Conservation (phyloP, 2,329 filamentous ascomycete genomes). For the Penicillium sp. region DNA sequence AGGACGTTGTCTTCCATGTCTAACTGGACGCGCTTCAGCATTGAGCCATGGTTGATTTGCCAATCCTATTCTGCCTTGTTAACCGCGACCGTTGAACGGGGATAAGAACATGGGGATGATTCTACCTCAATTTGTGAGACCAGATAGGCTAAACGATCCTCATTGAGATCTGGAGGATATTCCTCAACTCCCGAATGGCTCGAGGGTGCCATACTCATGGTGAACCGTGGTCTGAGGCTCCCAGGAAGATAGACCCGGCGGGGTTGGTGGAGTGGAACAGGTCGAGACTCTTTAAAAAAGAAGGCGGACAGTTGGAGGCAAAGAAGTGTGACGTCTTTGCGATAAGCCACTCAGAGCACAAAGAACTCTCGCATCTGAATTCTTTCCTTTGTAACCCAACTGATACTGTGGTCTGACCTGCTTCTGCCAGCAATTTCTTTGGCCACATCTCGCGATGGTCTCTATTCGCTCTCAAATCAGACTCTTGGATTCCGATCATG, state of each 20-base stretch:
- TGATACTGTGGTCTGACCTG: no score
- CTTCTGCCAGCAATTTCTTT: no score
- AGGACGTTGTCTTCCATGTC: constrained; percentile 32
- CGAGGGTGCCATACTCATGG: background rate
- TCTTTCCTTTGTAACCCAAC: no score
- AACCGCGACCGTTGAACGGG: background rate
- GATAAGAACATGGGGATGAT: no score
- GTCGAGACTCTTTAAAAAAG: background rate
- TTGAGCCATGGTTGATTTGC: constrained; percentile 47
- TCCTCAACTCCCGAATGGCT: background rate
- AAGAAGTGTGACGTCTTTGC: background rate
- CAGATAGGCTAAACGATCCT: constrained; percentile 37
- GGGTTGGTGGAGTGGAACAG: background rate
- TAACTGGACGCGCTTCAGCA: constrained; percentile 40
- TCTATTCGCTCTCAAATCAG: background rate
- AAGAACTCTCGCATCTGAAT: background rate
- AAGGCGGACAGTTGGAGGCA: background rate
- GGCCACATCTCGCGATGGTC: background rate
- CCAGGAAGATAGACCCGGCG: background rate
- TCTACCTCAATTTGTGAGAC: constrained; percentile 33
- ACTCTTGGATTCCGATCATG: background rate
- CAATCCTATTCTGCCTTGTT: constrained; percentile 37
- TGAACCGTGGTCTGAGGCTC: background rate
- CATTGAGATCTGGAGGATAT: constrained; percentile 36
- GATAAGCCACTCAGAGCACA: background rate